Base-by-base conservation (phyloP, 495 filamentous ascomycete genomes). In the Amorphotheca resinae region DNA sequence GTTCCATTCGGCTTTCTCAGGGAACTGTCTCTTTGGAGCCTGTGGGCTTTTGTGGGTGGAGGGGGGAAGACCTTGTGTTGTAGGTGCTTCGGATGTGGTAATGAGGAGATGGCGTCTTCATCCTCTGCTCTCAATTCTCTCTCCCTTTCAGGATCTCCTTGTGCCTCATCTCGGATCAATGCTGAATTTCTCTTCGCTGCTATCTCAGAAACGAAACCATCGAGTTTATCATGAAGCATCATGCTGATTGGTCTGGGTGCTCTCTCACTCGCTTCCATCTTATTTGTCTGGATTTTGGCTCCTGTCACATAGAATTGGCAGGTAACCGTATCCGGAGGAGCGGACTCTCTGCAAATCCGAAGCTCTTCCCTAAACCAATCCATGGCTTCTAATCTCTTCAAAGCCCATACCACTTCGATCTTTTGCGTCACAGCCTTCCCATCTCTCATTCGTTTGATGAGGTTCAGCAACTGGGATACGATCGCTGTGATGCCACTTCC, bases 351-450 rank as follows among this genome's bases (percentile, higher is more conserved):
- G 64, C 88, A 91, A 52, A 95, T 87, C 36, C 85, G 71, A 33
- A 95, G 69, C 58, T 95, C 91, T 64, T 95, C 89, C 57, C 84
- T 83, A 71, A 96, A 96, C 89, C 89, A 96, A 58, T 93, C 87
- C 74, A 96, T 87, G 6, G 84, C 85, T 62, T 95, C 89, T 26
- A 84, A 74, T 40, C 80, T 76, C 59, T 88, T 89, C 35, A 96
- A 65, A 15, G 87, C 78, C 89, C 89, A 96, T 9, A 96, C 74
- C 4, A 96, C 83, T 16, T 87, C 80, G 21, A 96, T 79, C 41
- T 81, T 82, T 61, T 79, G 84, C 12, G 88, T 94, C 41, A 95
- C 82, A 23, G 89, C 91, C 52, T 94, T 93, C 14, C 84, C 81
- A 54, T 93, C 86, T 14, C 83, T 79, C 74, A 95, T 93, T 46